Evolutionary conservation across 2,329 filamentous ascomycete species (phyloP).

Genomic region (Aureobasidium sp.): DNA sequence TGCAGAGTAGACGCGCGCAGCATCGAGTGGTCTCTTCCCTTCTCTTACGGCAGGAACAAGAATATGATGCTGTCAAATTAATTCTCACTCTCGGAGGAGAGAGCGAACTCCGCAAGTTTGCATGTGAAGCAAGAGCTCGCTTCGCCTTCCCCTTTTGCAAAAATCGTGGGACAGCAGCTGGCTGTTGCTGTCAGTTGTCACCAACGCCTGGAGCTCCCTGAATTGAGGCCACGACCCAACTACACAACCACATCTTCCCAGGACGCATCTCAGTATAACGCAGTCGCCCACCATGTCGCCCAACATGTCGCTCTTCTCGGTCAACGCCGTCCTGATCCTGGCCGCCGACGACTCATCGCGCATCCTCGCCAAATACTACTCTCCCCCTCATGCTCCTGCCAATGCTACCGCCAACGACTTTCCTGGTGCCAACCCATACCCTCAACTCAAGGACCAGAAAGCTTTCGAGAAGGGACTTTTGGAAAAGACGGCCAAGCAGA

Average conservation of each 20-base stretch:
- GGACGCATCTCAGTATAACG: not conserved
- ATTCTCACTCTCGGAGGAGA: conserved; percentile 12
- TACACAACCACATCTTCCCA: not conserved
- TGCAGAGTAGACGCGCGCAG: conserved; percentile 2
- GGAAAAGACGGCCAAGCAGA: conserved; percentile 94
- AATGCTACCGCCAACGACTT: conserved; percentile 50
- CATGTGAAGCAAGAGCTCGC: conserved; percentile 10
- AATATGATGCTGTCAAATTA: not conserved
- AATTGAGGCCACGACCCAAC: conserved; percentile 9
- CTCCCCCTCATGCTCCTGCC: conserved; percentile 60
- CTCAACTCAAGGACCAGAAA: conserved; percentile 87
- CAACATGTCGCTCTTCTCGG: conserved; percentile 49
- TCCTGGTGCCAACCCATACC: conserved; percentile 68
- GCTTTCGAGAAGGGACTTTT: conserved; percentile 93
- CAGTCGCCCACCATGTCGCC: conserved; percentile 38
- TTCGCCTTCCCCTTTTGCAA: not conserved
- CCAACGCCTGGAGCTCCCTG: conserved; percentile 5
- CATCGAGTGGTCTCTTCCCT: not conserved
- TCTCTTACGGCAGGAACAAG: not conserved
- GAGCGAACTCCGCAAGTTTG: not conserved
- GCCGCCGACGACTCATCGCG: conserved; percentile 79
- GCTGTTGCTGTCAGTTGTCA: not conserved
- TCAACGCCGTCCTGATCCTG: conserved; percentile 46
- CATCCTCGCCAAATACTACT: conserved; percentile 93
- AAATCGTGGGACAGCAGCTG: conserved; percentile 7